These are phyloP conservation scores for Wickerhamiella pararugosa DNA, from an alignment of 1,139 yeast genomes.

Conservation along the genomic window DNA sequence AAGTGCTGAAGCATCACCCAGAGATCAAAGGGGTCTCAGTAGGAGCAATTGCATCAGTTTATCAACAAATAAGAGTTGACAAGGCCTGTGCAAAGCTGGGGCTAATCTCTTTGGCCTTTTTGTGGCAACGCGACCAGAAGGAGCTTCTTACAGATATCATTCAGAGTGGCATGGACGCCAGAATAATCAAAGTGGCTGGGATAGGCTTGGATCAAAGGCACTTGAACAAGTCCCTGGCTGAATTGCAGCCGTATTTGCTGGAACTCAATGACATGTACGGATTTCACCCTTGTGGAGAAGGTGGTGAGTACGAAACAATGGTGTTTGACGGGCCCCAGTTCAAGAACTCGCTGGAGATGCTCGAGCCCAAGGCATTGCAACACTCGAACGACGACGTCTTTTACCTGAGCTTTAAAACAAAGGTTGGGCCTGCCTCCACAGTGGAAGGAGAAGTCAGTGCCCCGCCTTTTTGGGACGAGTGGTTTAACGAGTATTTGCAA, in stretches of 20 bases:
- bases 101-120: constrained; percentile 51
- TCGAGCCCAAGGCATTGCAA: constrained; percentile 29
- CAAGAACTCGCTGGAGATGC: constrained; percentile 36
- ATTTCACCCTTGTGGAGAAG: constrained; percentile 93
- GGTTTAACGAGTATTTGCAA: too few species aligned
- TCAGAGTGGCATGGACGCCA: constrained; percentile 55
- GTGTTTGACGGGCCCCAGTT: constrained; percentile 86
- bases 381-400: constrained; percentile 42
- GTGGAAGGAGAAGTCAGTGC: neutral
- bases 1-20: constrained; percentile 57
- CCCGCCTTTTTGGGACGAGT: too few species aligned
- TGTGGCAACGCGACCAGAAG: constrained; percentile 81
- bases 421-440: constrained; percentile 17
- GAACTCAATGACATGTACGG: constrained; percentile 52
- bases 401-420: constrained; percentile 36
- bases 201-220: constrained; percentile 55
- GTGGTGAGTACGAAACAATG: constrained; percentile 91
- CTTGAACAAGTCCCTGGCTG: constrained; percentile 50
- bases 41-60: constrained; percentile 88
- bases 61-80: constrained; percentile 87
- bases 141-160: constrained; percentile 78
- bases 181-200: constrained; percentile 86
- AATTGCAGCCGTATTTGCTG: constrained; percentile 44
- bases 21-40: constrained; percentile 78
- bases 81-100: constrained; percentile 67